phyloP scores from a whole-genome alignment of 2,329 filamentous ascomycete species.

The Xylaria sp. region DNA sequence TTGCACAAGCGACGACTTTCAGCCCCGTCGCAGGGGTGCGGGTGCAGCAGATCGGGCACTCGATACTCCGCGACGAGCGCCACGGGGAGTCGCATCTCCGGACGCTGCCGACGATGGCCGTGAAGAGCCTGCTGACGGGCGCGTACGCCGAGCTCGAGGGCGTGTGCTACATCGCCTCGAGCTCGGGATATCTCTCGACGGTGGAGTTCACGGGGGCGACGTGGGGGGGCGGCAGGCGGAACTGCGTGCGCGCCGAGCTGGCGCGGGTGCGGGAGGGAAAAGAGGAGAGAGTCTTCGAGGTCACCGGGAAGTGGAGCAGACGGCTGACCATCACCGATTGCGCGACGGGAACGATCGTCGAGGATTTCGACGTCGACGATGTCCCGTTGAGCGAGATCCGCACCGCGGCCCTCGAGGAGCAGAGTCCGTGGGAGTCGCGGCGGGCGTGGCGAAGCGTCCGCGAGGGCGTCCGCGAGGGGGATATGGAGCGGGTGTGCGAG shows the following conservation, averaged over 20 bases:
- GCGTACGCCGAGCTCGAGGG: conserved; percentile 38
- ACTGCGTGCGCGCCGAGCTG: conserved; percentile 35
- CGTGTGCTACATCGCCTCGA: conserved; percentile 37
- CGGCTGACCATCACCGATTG: conserved; percentile 31
- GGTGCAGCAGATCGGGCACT: conserved; percentile 36
- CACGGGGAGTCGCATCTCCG: conserved; percentile 41
- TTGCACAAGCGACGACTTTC: conserved; percentile 37
- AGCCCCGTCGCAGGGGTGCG: conserved; percentile 30
- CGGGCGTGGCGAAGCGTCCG: conserved; percentile 32
- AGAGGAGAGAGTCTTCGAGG: conserved; percentile 35
- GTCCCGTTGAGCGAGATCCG: conserved; percentile 25
- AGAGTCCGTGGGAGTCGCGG: conserved; percentile 37
- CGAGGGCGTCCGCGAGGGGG: conserved; percentile 27
- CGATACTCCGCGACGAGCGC: conserved; percentile 41
- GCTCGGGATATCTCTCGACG: conserved; percentile 37
- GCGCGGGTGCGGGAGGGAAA: conserved; percentile 6
- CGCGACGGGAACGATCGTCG: conserved; percentile 15
- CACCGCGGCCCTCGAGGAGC: conserved; percentile 14
- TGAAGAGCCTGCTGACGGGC: conserved; percentile 34
- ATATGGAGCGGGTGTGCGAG: conserved; percentile 23
- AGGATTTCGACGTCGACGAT: conserved; percentile 32
- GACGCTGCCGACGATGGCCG: conserved; percentile 36
- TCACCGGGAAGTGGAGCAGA: conserved; percentile 38
- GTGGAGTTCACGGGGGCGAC: conserved; percentile 33
- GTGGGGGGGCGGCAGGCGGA: conserved; percentile 26